Conservation (phyloP, 2,329 filamentous ascomycete species). For the Shiraia bambusicola region DNA sequence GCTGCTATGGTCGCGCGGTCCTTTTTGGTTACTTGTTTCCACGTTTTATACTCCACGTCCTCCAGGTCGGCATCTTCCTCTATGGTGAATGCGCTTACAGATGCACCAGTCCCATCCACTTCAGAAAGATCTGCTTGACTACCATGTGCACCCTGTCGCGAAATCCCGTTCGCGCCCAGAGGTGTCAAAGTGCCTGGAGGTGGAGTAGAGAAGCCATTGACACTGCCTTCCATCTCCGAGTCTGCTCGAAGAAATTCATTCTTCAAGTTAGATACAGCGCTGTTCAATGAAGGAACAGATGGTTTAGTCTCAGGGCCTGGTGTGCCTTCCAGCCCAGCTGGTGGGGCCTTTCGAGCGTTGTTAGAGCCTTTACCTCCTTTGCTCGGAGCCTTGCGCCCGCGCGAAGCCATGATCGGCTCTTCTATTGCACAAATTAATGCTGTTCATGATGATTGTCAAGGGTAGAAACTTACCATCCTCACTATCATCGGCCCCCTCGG, state of each 20-base stretch:
- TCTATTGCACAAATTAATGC: slow-evolving; percentile 25
- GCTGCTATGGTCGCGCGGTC: slow-evolving; percentile 84
- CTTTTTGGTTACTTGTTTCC: slow-evolving; percentile 99
- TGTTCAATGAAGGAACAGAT: slow-evolving; percentile 58
- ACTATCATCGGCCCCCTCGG: slow-evolving; percentile 84
- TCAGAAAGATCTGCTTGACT: slow-evolving; percentile 87
- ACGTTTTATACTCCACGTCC: slow-evolving; percentile 89
- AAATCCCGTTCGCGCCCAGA: slow-evolving; percentile 66
- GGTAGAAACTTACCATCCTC: slow-evolving; percentile 63
- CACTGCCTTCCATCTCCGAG: slow-evolving; percentile 79
- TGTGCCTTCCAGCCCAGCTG: slow-evolving; percentile 75
- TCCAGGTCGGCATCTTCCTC: slow-evolving; percentile 82
- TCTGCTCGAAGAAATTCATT: slow-evolving; percentile 62
- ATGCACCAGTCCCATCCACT: slow-evolving; percentile 70
- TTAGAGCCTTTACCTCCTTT: slow-evolving; percentile 69
- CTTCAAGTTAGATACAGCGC: slow-evolving; percentile 52
- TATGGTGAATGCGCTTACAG: slow-evolving; percentile 65
- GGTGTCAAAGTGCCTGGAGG: slow-evolving; percentile 78
- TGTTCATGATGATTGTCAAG: background rate
- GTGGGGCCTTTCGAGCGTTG: slow-evolving; percentile 69
- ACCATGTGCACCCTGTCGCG: slow-evolving; percentile 57
- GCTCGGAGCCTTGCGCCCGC: slow-evolving; percentile 81
- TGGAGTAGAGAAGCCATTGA: slow-evolving; percentile 83
- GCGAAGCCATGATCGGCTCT: slow-evolving; percentile 96
- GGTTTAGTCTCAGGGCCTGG: slow-evolving; percentile 76